Base-by-base conservation (phyloP, 441 rosid genomes). In the Gossypium gossypioides region DNA sequence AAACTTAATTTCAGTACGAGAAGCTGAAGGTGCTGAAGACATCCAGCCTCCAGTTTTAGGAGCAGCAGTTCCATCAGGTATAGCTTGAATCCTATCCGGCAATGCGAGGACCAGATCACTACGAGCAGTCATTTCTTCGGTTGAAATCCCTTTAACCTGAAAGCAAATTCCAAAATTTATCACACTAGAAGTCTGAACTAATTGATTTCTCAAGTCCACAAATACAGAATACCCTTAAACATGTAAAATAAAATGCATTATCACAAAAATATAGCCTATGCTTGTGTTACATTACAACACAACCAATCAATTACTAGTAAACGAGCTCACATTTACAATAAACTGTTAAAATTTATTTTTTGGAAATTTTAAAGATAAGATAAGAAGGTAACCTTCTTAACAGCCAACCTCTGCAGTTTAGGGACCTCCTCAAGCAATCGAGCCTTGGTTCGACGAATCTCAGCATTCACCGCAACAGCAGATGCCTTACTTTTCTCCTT, bases 81-180 rank as follows among this genome's bases (percentile, higher is more conserved):
- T 92, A 69, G 87, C 90, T 82, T 92, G 88, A 79, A 95, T 89
- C 87, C 93, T 88, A 60, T 86, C 86, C 0, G 96, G 97, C 80
- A 95, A 84, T 24, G 96, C 97, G 81, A 91, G 94, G 56, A 88
- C 99, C 79, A 91, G 84, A 81, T 95, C 99, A 81, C 88, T 88
- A 48, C 97, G 91, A 21, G 93, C 96, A 78, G 92, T 80, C 79
- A 92, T 78, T 79, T 92, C 98, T 84, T 92, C 98, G 0, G 86
- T 83, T 27, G 97, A 82, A 73, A 92, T 91, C 29, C 99, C 99
- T 84, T 91, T 92, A 65, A 91, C 91, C 99, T 94, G 83, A 59
- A 75, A 74, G 69, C 22, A 50, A 13, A 74, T 71, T 60, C 60
- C 21, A 44, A 42, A 32, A 61, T 63, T n/a, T 34, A 73, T 65